Base-by-base conservation (phyloP, 2,329 filamentous ascomycete species). In the Pseudogymnoascus sp. region DNA sequence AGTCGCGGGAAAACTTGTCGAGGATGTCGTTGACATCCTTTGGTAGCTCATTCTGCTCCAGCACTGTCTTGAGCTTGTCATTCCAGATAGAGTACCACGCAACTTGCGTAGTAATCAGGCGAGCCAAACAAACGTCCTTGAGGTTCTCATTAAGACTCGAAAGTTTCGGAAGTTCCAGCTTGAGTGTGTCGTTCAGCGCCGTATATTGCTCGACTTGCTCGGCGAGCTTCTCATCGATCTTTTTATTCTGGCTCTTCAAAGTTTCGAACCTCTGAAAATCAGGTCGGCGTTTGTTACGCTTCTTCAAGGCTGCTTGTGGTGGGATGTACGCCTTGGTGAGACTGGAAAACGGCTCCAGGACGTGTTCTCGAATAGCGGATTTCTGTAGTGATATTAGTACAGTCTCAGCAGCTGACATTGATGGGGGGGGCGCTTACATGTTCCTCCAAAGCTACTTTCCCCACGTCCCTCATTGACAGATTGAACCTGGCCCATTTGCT, bases 401-500 rank as follows among this genome's bases (percentile, higher is more conserved):
- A 62, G 42, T 62, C 62, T 10, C 31, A 64, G 70, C 62, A 62
- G 53, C 63, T 47, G 42, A 4, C 13, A 31, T 53, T 35, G 11
- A 21, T 35, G 7, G 16, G 33, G 42, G 64, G 37, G 31, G 44
- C 53, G 78, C 83, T 83, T 78, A 93, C 87, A 80, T 97, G 93
- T 68, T 93, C 89, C 65, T 92, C 89, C 21, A 97, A 80, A 4
- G 90, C 89, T 67, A 92, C 85, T 65, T 87, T 89, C 70, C 93
- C 87, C 67, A 97, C 86, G 70, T 97, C 93, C 67, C 90, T 85
- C 76, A 96, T 90, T 35, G 89, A 89, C 71, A 92, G 86, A 68
- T 92, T 93, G 76, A 96, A 95, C 66, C 88, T 90, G 60, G 92
- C 89, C 91, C 93, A 97, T 74, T 96, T 96, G 79, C 89, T 93